These are phyloP conservation scores for Chaetomium sp. DNA, from an alignment of 2,329 filamentous ascomycete genomes.

Conservation along the genomic window DNA sequence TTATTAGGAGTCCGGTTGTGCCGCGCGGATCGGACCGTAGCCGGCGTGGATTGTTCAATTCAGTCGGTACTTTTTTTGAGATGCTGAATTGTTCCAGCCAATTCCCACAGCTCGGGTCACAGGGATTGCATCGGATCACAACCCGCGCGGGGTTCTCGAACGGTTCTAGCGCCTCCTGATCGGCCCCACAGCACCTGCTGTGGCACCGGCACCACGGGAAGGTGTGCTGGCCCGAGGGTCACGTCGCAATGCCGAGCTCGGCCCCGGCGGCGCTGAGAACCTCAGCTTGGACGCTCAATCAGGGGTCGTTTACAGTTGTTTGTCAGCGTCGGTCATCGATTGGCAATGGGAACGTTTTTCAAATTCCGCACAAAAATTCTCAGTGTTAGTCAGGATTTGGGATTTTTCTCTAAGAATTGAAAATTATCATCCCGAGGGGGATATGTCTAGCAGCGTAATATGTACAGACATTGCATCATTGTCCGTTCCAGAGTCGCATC, in stretches of 20 bases:
- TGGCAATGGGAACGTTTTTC: not conserved
- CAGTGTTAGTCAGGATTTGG: not conserved
- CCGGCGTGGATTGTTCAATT: not conserved
- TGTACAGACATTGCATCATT: too few species aligned
- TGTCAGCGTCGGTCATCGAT: constrained; percentile 18
- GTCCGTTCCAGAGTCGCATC: too few species aligned
- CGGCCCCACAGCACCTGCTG: not conserved
- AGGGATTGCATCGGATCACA: constrained; percentile 1
- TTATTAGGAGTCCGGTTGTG: not conserved
- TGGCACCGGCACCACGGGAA: not conserved
- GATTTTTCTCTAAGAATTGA: too few species aligned
- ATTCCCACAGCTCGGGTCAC: not conserved
- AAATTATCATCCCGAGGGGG: too few species aligned
- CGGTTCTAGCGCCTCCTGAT: constrained; percentile 14
- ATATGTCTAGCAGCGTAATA: too few species aligned
- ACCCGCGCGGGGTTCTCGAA: constrained; percentile 18
- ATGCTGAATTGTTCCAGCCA: not conserved
- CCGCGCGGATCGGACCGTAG: constrained; percentile 1
- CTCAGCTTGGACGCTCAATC: not conserved
- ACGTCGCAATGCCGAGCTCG: constrained; percentile 1
- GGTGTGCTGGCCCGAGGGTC: not conserved
- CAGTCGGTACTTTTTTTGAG: not conserved
- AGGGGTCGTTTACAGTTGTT: not conserved
- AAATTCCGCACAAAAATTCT: not conserved
- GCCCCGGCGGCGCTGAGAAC: too few species aligned